These are phyloP conservation scores for Cucurbita ficifolia DNA, from an alignment of 306 rosid genomes.

Conservation along the genomic window DNA sequence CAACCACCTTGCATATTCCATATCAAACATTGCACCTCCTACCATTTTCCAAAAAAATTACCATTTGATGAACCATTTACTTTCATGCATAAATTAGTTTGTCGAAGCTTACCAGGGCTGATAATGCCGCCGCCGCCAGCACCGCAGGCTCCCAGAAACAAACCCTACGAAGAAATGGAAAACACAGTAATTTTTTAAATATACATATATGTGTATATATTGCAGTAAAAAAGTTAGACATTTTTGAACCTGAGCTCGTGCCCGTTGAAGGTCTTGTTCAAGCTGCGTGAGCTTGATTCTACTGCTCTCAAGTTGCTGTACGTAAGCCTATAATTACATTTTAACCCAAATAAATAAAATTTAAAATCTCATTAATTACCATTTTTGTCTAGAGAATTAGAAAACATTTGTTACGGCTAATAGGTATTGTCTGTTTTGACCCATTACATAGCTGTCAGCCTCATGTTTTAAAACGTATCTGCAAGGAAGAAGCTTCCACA, in stretches of 20 bases:
- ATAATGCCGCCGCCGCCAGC: conserved; percentile 45
- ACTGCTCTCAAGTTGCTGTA: conserved; percentile 85
- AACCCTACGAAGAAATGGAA: conserved; percentile 29
- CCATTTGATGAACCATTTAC: too few relatives aligned
- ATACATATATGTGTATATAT: too few relatives aligned
- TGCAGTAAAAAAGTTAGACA: not conserved
- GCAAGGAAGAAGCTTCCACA: too few relatives aligned
- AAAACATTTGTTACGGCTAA: too few relatives aligned
- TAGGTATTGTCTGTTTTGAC: too few relatives aligned
- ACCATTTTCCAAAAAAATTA: not conserved
- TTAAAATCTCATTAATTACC: not conserved
- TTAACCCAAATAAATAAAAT: too few relatives aligned
- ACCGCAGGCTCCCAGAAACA: conserved; percentile 47
- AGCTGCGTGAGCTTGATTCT: conserved; percentile 71
- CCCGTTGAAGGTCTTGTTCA: conserved; percentile 83
- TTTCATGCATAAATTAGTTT: too few relatives aligned
- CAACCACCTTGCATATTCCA: conserved; percentile 88
- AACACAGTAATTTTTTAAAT: not conserved
- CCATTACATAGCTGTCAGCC: too few relatives aligned
- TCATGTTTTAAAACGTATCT: too few relatives aligned
- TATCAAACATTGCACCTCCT: conserved; percentile 89
- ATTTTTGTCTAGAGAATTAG: too few relatives aligned
- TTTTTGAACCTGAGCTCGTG: conserved; percentile 63
- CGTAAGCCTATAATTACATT: conserved; percentile 49
- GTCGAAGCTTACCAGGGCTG: conserved; percentile 45